Evolutionary conservation across 2,329 filamentous ascomycete species (phyloP).

Genomic region (Myriosclerotinia curreyana): DNA sequence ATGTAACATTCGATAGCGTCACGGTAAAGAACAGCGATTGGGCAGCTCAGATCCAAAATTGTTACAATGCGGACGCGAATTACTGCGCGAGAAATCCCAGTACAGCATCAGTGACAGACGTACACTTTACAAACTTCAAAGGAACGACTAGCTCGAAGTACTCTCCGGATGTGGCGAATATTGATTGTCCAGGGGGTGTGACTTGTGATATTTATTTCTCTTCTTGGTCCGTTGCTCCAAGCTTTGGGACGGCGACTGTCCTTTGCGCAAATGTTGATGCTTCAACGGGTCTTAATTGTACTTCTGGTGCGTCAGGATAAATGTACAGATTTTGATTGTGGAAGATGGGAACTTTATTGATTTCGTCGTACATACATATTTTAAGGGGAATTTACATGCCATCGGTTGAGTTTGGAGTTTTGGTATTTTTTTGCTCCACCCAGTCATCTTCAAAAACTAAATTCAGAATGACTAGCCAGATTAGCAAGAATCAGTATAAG

Average conservation of each 20-base stretch:
- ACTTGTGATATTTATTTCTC: constrained; percentile 42
- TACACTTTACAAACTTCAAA: constrained; percentile 42
- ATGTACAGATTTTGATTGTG: not conserved
- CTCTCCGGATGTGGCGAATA: constrained; percentile 40
- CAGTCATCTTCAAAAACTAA: not conserved
- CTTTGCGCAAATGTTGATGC: constrained; percentile 41
- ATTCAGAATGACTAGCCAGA: not conserved
- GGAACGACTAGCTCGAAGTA: constrained; percentile 43
- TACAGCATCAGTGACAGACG: constrained; percentile 39
- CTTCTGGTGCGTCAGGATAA: constrained; percentile 40
- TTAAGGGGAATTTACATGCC: not conserved
- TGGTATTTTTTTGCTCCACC: not conserved
- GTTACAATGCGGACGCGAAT: constrained; percentile 41
- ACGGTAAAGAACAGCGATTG: constrained; percentile 43
- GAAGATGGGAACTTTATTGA: not conserved
- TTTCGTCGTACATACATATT: not conserved
- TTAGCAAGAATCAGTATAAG: too few species aligned
- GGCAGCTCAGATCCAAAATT: constrained; percentile 47
- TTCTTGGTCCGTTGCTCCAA: constrained; percentile 40
- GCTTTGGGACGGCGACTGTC: constrained; percentile 39
- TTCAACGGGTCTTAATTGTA: constrained; percentile 39
- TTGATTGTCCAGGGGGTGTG: constrained; percentile 42
- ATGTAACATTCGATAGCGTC: constrained; percentile 44
- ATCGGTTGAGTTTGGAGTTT: not conserved
- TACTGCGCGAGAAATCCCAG: constrained; percentile 42